Conservation (phyloP, 2,329 filamentous ascomycete species). For the Colletotrichum magnum region DNA sequence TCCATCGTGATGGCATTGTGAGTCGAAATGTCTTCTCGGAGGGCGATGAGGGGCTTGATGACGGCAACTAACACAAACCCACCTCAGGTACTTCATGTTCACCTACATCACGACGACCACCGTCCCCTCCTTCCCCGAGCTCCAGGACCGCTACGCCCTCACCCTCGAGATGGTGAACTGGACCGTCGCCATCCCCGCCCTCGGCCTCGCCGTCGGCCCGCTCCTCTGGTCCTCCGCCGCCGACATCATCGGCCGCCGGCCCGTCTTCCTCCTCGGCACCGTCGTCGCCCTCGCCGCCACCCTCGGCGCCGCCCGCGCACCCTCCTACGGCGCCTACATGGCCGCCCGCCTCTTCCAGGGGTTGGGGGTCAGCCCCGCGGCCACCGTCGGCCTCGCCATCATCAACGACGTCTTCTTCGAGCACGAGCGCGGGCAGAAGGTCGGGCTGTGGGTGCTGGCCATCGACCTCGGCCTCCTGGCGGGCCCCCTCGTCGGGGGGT, state of each 20-base stretch:
- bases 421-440: slow-evolving; percentile 67
- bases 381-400: slow-evolving; percentile 68
- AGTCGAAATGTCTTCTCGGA: slow-evolving; percentile 37
- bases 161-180: slow-evolving; percentile 65
- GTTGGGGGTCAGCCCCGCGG: slow-evolving; percentile 66
- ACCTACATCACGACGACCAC: slow-evolving; percentile 71
- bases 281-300: slow-evolving; percentile 50
- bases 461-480: slow-evolving; percentile 65
- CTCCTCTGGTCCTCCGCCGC: slow-evolving; percentile 62
- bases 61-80: neutral
- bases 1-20: slow-evolving; percentile 68
- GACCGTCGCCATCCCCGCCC: slow-evolving; percentile 66
- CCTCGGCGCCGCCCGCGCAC: slow-evolving; percentile 51
- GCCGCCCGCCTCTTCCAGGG: slow-evolving; percentile 72
- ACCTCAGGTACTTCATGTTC: slow-evolving; percentile 67
- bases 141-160: slow-evolving; percentile 62
- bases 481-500: slow-evolving; percentile 62
- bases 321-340: slow-evolving; percentile 65
- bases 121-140: slow-evolving; percentile 65
- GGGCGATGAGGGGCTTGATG: neutral
- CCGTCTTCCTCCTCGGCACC: slow-evolving; percentile 61
- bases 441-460: slow-evolving; percentile 71
- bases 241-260: slow-evolving; percentile 66
- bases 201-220: slow-evolving; percentile 66
- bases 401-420: slow-evolving; percentile 70